These are phyloP conservation scores for Noccaea bulbosa DNA, from an alignment of 345 rosid species.

Conservation along the genomic window DNA sequence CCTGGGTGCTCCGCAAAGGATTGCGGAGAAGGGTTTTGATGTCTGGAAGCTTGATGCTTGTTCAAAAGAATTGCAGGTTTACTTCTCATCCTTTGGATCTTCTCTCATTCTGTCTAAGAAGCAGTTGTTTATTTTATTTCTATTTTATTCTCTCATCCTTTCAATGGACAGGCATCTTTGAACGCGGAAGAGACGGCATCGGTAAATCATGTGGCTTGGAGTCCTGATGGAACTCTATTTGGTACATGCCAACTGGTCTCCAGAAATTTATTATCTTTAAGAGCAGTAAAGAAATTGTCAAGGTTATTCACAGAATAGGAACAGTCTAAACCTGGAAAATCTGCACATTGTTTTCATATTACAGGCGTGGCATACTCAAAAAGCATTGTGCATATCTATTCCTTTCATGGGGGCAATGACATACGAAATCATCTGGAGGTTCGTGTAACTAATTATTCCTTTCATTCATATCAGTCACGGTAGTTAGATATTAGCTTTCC, in stretches of 20 bases:
- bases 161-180: constrained; percentile 61
- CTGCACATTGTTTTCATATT: constrained; percentile 32
- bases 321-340: constrained; percentile 16
- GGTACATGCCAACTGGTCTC: constrained; percentile 50
- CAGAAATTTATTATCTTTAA: not conserved
- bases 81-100: constrained; percentile 23
- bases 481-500: constrained; percentile 1
- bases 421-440: constrained; percentile 76
- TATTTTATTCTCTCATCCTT: constrained; percentile 30
- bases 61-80: constrained; percentile 71
- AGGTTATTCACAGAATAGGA: constrained; percentile 1
- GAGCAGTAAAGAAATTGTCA: constrained; percentile 13
- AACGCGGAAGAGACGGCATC: constrained; percentile 61
- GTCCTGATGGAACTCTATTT: constrained; percentile 82
- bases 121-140: constrained; percentile 23
- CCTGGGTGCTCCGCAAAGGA: constrained; percentile 64
- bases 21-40: constrained; percentile 61
- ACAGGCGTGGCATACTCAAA: constrained; percentile 91
- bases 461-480: not conserved
- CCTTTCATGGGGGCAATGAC: constrained; percentile 67
- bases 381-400: constrained; percentile 76
- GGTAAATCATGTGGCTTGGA: constrained; percentile 85
- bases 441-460: constrained; percentile 36
- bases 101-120: constrained; percentile 18
- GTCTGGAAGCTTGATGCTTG: constrained; percentile 66